Conservation (phyloP, 1,284 basidiomycete species). For the Trichosporon coremiiforme region DNA sequence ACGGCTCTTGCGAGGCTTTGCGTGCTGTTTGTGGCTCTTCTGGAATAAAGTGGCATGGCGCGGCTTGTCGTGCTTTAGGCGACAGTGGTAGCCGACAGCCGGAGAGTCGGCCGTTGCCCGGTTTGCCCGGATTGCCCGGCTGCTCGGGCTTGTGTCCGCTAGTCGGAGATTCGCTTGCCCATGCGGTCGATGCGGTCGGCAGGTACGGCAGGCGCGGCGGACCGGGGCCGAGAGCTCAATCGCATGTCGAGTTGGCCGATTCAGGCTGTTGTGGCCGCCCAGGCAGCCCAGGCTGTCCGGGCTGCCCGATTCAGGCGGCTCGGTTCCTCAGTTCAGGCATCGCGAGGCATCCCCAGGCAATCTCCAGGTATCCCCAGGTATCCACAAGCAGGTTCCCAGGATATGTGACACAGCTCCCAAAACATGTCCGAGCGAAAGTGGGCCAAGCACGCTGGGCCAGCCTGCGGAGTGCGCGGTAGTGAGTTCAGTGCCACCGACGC, state of each 20-base stretch:
- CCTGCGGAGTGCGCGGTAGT: too few species aligned
- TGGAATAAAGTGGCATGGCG: background rate
- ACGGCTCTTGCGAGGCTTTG: background rate
- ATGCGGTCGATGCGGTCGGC: background rate
- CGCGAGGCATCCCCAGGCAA: background rate
- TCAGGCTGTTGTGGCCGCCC: too few species aligned
- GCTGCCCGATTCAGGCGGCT: too few species aligned
- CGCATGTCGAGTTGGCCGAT: too few species aligned
- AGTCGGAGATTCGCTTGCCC: background rate
- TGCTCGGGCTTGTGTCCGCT: background rate
- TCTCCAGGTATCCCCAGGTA: background rate
- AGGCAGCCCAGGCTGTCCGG: too few species aligned
- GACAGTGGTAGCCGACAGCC: background rate
- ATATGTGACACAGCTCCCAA: background rate
- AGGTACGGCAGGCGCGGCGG: too few species aligned
- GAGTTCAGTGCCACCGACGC: conserved; percentile 3
- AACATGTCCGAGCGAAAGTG: background rate
- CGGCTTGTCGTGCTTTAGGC: background rate
- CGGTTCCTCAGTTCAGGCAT: background rate
- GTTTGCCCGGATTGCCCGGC: too few species aligned
- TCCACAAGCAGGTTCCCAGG: background rate
- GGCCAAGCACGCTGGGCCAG: background rate
- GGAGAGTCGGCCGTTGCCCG: background rate
- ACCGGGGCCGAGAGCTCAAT: too few species aligned
- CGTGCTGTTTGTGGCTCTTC: background rate